Percentiles rank a stretch among this genome's conserved stretches.
phyloP scores from a whole-genome alignment of 805 yeast species.

The Myxozyma neglecta region DNA sequence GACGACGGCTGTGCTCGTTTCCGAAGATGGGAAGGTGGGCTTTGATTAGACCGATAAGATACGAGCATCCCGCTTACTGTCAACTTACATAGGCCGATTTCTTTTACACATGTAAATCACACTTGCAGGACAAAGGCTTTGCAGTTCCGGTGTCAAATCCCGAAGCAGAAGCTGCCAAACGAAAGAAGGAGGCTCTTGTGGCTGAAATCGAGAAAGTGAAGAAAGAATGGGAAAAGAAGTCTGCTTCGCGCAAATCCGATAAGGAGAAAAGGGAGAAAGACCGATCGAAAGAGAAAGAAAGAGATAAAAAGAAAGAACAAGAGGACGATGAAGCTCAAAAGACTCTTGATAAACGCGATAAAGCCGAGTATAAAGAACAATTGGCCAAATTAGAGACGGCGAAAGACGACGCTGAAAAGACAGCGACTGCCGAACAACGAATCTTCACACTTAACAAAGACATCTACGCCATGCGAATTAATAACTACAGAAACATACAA shows the following conservation, averaged over 20 bases:
- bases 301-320: constrained; percentile 26
- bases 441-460: constrained; percentile 45
- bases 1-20: constrained; percentile 49
- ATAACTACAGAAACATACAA: constrained; percentile 35
- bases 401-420: constrained; percentile 17
- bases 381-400: constrained; percentile 18
- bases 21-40: constrained; percentile 43
- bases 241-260: constrained; percentile 29
- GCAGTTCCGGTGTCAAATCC: constrained; percentile 47
- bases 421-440: constrained; percentile 41
- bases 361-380: constrained; percentile 33
- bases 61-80: neutral
- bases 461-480: constrained; percentile 47
- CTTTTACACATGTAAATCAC: constrained; percentile 54
- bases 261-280: constrained; percentile 27
- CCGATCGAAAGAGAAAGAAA: constrained; percentile 26
- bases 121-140: constrained; percentile 51
- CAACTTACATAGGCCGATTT: constrained; percentile 44
- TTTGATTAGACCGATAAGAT: neutral
- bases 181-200: constrained; percentile 33
- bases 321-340: constrained; percentile 25
- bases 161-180: constrained; percentile 41
- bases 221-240: constrained; percentile 38
- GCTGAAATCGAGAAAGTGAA: constrained; percentile 40
- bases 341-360: constrained; percentile 29